Base-by-base conservation (phyloP, 495 filamentous ascomycete genomes). In the Talaromyces nanjingensis region DNA sequence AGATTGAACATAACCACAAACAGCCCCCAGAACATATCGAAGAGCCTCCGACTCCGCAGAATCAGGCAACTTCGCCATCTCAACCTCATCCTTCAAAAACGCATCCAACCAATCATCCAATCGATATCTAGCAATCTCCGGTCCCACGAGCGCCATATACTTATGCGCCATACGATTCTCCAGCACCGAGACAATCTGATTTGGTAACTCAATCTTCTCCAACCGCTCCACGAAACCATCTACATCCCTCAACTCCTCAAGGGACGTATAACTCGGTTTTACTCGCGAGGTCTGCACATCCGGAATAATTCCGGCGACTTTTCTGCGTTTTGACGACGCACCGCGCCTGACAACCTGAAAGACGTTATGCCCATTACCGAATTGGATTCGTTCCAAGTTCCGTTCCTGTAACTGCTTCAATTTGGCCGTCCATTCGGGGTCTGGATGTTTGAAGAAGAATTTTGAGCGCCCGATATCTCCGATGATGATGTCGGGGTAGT, bases 401-500 rank as follows among this genome's bases (percentile, higher is more conserved):
- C 77, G 77, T 56, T 86, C 82, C 68, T 90, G 88, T 45, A 96
- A 86, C 60, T 81, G 77, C 55, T 83, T 81, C 27, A 91, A 77
- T 66, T 85, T 86, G 60, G 79, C 79, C 47, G 87, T 79, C 92
- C 92, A 97, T 76, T 92, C 87, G 3, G 78, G 81, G 70, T 91
- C 87, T 22, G 91, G 89, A 70, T 92, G 86, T 81, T 92, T 81
- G 66, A 80, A 74, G 66, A 78, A 76, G 49, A 81, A 61, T 67
- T 72, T 67, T 69, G 75, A 68, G 57, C 72, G 66, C 1, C 79
- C 81, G 16, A 81, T 73, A 69, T 87, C 86, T 37, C 87, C 89
- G n/a, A 93, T 76, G 64, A 96, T 89, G 57, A 96, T 88, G 73
- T 96, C 91, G 6, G 92, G 91, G 69, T 91, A 94, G 69, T 93